Evolutionary conservation across 129 eudicot genomes (phyloP).

Genomic region (Centrapalus pauciflorus): DNA sequence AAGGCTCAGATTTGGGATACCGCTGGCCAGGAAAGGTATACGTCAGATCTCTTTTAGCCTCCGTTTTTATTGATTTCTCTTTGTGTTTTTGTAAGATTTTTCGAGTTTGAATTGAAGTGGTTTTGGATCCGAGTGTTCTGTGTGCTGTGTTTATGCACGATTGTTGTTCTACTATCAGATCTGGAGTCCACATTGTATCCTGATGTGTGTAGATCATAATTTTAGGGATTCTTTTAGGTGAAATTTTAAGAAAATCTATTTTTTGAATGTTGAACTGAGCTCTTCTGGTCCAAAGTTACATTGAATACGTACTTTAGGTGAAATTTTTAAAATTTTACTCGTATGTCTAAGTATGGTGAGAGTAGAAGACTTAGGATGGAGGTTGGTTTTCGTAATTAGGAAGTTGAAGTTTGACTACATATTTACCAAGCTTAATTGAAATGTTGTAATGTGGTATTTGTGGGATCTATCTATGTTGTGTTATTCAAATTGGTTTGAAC

Average conservation of each 20-base stretch:
- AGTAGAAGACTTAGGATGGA: background rate
- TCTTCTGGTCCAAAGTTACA: background rate
- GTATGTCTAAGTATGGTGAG: no score
- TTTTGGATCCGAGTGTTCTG: constrained; percentile 5
- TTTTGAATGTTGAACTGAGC: background rate
- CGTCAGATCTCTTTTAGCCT: background rate
- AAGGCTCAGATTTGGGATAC: constrained; percentile 79
- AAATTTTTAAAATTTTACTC: background rate
- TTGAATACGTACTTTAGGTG: background rate
- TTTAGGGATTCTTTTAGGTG: background rate
- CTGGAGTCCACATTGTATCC: constrained; percentile 8
- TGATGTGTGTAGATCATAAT: background rate
- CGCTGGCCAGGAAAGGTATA: constrained; percentile 60
- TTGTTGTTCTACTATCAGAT: constrained; percentile 15
- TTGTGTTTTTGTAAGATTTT: background rate
- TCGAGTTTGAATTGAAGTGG: background rate
- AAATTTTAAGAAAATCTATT: background rate
- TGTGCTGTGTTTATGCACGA: background rate
- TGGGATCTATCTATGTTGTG: background rate
- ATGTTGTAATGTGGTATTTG: background rate
- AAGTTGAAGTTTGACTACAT: background rate
- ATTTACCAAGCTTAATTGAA: background rate
- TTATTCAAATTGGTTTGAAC: background rate
- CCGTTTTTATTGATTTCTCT: background rate
- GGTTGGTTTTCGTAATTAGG: background rate